Conservation (phyloP, 352 stramenopile species). For the Phytopythium helicoides region DNA sequence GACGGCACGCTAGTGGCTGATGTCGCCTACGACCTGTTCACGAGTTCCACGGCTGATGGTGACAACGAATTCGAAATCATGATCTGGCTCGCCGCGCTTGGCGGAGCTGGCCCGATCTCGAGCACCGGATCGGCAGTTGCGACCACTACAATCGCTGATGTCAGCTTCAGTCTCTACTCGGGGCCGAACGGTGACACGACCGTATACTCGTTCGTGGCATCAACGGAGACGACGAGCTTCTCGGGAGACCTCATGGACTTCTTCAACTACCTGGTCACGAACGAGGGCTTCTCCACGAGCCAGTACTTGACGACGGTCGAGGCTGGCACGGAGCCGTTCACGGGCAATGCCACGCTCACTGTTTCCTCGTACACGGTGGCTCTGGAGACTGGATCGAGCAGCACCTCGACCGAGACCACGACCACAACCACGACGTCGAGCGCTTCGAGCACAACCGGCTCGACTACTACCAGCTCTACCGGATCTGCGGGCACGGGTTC, state of each 20-base stretch:
- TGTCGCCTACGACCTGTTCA: conserved; percentile 42
- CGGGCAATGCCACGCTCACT: conserved; percentile 23
- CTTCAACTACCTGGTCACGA: conserved; percentile 25
- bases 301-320: conserved; percentile 28
- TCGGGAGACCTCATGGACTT: conserved; percentile 29
- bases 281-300: conserved; percentile 17
- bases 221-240: conserved; percentile 16
- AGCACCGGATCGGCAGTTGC: conserved; percentile 23
- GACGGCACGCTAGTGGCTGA: conserved; percentile 35
- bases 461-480: too few species aligned
- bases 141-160: conserved; percentile 15
- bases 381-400: conserved; percentile 3
- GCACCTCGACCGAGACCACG: too few species aligned
- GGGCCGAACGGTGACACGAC: conserved; percentile 30
- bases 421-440: too few species aligned
- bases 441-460: too few species aligned
- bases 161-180: conserved; percentile 32
- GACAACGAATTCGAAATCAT: conserved; percentile 36
- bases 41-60: conserved; percentile 15
- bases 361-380: conserved; percentile 29
- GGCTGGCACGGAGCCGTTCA: conserved; percentile 32
- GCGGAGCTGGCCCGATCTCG: conserved; percentile 26
- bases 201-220: conserved; percentile 32
- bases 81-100: conserved; percentile 35
- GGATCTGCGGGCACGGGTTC: too few species aligned